Percentiles rank a stretch among this genome's conserved stretches.
These are phyloP conservation scores for Novymonas esmeraldas DNA, from an alignment of 208 protist genomes.

Conservation along the genomic window DNA sequence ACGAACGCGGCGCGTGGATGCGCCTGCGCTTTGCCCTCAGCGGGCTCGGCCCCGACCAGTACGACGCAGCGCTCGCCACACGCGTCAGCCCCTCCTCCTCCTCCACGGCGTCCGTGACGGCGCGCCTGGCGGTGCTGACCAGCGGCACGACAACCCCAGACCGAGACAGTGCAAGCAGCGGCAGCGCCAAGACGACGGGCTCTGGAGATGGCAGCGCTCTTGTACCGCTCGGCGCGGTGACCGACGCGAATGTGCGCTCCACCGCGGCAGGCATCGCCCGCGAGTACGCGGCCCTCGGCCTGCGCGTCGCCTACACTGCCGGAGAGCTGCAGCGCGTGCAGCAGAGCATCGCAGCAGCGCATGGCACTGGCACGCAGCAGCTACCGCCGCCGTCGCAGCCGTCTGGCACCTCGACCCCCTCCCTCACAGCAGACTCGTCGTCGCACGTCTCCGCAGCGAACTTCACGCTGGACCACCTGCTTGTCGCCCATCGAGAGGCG, in stretches of 20 bases:
- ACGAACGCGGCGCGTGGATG: constrained; percentile 30
- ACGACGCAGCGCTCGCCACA: constrained; percentile 11
- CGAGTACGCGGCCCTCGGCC: constrained; percentile 26
- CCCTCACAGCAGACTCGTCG: constrained; percentile 5
- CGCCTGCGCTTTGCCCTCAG: constrained; percentile 45
- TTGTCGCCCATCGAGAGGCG: constrained; percentile 10
- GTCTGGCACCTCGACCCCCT: neutral
- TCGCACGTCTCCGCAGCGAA: constrained; percentile 9
- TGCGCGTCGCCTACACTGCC: constrained; percentile 22
- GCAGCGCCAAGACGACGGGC: neutral
- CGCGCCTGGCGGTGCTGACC: neutral
- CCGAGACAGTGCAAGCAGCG: neutral
- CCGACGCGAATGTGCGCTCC: constrained; percentile 13
- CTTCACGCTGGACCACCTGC: constrained; percentile 18
- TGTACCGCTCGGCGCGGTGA: constrained; percentile 25
- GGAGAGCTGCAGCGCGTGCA: constrained; percentile 23
- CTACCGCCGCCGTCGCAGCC: neutral
- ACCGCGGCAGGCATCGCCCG: constrained; percentile 18
- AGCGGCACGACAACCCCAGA: neutral
- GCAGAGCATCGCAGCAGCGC: neutral
- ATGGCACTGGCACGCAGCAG: neutral
- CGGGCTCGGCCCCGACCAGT: constrained; percentile 29
- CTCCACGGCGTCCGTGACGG: neutral
- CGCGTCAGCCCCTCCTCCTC: too few relatives aligned
- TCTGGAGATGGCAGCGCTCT: neutral